phyloP scores from a whole-genome alignment of 768 basidiomycete genomes.

The Trametes coccinea region DNA sequence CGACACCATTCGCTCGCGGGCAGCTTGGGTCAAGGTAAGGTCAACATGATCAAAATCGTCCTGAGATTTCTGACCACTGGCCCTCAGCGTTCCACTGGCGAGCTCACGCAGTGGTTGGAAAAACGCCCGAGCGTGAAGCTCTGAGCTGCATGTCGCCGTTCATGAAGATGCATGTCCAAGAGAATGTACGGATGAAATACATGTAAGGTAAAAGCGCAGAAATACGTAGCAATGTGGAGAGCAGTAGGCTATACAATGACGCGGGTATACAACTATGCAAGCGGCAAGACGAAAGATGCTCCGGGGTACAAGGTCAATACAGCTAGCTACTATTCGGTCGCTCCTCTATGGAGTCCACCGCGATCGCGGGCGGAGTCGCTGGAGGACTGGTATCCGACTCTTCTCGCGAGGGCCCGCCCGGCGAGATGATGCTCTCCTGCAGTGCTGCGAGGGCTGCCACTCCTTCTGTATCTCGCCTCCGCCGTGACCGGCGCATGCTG shows the following conservation, averaged over 20 bases:
- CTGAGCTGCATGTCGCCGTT: not conserved
- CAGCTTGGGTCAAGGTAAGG: conserved; percentile 62
- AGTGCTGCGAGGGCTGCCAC: conserved; percentile 17
- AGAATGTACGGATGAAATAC: conserved; percentile 9
- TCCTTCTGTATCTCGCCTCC: conserved; percentile 19
- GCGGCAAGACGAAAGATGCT: conserved; percentile 4
- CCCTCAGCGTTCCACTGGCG: conserved; percentile 55
- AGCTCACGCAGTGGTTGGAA: conserved; percentile 56
- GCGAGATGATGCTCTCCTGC: conserved; percentile 13
- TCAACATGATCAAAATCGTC: not conserved
- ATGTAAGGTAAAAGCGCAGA: conserved; percentile 15
- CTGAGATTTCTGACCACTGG: not conserved
- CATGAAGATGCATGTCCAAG: not conserved
- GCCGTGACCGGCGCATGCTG: conserved; percentile 23
- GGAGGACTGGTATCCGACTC: conserved; percentile 7
- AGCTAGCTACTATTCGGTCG: conserved; percentile 17
- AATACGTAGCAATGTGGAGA: conserved; percentile 21
- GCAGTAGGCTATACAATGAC: conserved; percentile 25
- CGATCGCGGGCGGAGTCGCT: conserved; percentile 10
- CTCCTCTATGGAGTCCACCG: conserved; percentile 22
- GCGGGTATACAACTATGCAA: conserved; percentile 21
- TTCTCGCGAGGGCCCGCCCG: conserved; percentile 13
- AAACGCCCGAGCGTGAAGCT: conserved; percentile 33
- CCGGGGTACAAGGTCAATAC: conserved; percentile 15
- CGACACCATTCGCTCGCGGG: conserved; percentile 63